Evolutionary conservation across 2,329 filamentous ascomycete species (phyloP).

Genomic region (Colletotrichum plurivorum): DNA sequence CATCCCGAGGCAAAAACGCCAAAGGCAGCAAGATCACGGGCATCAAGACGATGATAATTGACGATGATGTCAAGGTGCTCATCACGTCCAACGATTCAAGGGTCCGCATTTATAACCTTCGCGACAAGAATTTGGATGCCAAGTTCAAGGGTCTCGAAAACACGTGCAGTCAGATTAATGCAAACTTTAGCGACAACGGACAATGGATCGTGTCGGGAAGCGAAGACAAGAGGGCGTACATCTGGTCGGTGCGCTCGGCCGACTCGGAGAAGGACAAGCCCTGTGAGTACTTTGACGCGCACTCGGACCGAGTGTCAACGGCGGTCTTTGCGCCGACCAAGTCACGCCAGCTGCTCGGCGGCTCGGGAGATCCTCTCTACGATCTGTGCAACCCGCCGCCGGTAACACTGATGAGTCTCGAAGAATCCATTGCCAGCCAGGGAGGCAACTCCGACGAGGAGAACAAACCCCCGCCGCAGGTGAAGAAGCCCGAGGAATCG

Average conservation of each 20-base stretch:
- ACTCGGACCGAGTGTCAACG: constrained; percentile 90
- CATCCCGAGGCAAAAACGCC: constrained; percentile 90
- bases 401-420: constrained; percentile 82
- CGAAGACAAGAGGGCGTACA: constrained; percentile 90
- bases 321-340: constrained; percentile 86
- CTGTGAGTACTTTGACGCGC: constrained; percentile 91
- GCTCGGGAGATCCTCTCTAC: constrained; percentile 92
- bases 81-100: constrained; percentile 97
- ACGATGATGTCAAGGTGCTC: constrained; percentile 83
- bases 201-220: constrained; percentile 92
- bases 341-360: constrained; percentile 82
- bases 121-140: constrained; percentile 85
- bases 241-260: constrained; percentile 80
- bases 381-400: constrained; percentile 97
- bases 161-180: constrained; percentile 89
- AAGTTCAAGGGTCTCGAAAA: constrained; percentile 96
- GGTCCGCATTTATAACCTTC: constrained; percentile 89
- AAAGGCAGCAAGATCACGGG: constrained; percentile 98
- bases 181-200: constrained; percentile 88
- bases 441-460: constrained; percentile 54
- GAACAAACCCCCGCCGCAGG: constrained; percentile 41
- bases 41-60: constrained; percentile 80
- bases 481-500: constrained; percentile 73
- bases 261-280: constrained; percentile 84
- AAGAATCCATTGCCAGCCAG: constrained; percentile 68